Evolutionary conservation across 2,329 filamentous ascomycete genomes (phyloP), one percentile per base, ranked within the genome.

Genomic region (Aspergillus novofumigatus): DNA sequence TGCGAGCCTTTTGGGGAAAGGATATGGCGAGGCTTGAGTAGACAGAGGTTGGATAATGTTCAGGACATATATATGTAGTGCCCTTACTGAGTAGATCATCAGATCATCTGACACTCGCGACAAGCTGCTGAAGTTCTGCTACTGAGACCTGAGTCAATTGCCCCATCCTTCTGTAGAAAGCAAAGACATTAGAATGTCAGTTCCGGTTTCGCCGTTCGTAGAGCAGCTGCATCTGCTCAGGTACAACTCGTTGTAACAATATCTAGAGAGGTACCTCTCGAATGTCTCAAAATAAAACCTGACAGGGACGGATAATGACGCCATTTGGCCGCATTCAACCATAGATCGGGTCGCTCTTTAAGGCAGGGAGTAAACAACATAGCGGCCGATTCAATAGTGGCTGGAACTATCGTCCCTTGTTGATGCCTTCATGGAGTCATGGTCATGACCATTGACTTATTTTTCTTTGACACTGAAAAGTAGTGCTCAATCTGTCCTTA

Each of bases 361-460:
- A 47, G 44, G 44, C 10, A 47, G 44, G 44, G 44, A 47, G 44
- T 47, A 47, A 45, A 47, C 44, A 47, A 47, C 14, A 45, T 45
- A 26, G 44, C 14, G 44, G 5, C 32, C 5, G 32, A 38, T 38
- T 47, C 44, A 47, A 47, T 47, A 47, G 44, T 26, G 44, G 21
- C 21, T 25, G 44, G 44, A 47, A 23, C 44, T 47, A 47, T 47
- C 21, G 23, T 26, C 44, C 44, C 44, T 23, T 47, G 44, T 23
- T 47, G 44, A 60, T 55, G 53, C 64, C 64, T 61, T 59, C 63
- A 62, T 29, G 28, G 28, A 29, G 28, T 29, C 28, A 29, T 29
- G 28, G 28, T 29, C 28, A 29, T 29, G 28, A 61, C 55, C 52
- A 49, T 56, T 51, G 20, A 21, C 41, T 21, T 20, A 8, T 21